Base-by-base conservation (phyloP, 371 early-diverging fungal species). In the Neoconidiobolus thromboides region DNA sequence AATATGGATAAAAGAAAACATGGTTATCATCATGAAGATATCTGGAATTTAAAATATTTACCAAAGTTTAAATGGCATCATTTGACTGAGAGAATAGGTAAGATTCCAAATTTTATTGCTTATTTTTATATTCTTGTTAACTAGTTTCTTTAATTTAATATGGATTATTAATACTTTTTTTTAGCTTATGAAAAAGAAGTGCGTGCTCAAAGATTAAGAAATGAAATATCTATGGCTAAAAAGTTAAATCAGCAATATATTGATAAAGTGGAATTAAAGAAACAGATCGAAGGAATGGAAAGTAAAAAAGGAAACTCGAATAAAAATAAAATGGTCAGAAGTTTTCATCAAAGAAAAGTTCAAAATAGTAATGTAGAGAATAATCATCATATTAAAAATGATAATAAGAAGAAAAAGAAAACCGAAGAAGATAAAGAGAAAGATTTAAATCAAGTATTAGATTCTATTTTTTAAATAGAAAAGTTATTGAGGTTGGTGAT, bases 31-130 rank as follows among this genome's bases (percentile, higher is more conserved):
- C 85, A 90, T 67, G 90, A 91, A 65, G 94, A 93, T 61, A 69
- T 93, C 63, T 97, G 96, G 98, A 94, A 86, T 67, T 80, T 96
- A 61, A 91, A 91, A 71, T 97, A 97, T 64, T 68, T 97, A 49
- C 86, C 90, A 41, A 85, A 86, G 61, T 97, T 97, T 74, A 96
- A 95, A 68, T 97, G 98, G 98, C 72, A 80, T 52, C 84, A 97
- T 65, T 69, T 97, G 61, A 88, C 88, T 1, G 97, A 94, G 64
- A 91, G 91, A 69, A 80, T 94, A 68, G 87, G 74, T 82, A 78
- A 68, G 26, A 64, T 37, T 48, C 1, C 10, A 42, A 37, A 5
- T 60, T 55, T 47, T 48, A 44, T 55, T 66, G 26, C 39, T 56
- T 51, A 43, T 43, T 36, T 4, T 52, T 59, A 26, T 26, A 26